Evolutionary conservation across 2,329 filamentous ascomycete species (phyloP).

Genomic region (Clarireedia hainanense): DNA sequence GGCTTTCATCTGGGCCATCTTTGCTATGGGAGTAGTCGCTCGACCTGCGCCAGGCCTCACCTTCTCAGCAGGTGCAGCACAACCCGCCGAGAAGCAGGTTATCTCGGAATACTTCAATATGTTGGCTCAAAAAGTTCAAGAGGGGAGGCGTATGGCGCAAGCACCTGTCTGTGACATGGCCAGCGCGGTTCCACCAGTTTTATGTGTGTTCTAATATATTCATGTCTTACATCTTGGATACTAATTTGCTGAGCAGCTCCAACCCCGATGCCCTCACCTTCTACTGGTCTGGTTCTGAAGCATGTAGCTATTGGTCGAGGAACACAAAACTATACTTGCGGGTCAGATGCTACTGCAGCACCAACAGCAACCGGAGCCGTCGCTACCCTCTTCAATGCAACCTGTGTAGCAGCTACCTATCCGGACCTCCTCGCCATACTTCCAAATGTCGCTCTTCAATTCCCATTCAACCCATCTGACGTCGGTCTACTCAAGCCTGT

Average conservation of each 20-base stretch:
- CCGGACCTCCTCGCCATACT: conserved; percentile 59
- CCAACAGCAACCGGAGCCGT: conserved; percentile 66
- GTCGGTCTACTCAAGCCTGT: conserved; percentile 42
- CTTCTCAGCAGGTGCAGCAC: conserved; percentile 16
- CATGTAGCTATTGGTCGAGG: conserved; percentile 84
- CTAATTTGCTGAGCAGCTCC: conserved; percentile 36
- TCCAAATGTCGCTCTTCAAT: conserved; percentile 60
- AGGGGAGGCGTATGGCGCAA: conserved; percentile 34
- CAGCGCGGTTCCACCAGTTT: conserved; percentile 41
- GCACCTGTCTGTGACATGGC: conserved; percentile 47
- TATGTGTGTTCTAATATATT: conserved; percentile 36
- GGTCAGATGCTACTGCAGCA: conserved; percentile 48
- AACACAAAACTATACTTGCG: conserved; percentile 91
- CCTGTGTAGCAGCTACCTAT: conserved; percentile 65
- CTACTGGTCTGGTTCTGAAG: conserved; percentile 53
- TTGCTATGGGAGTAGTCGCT: conserved; percentile 41
- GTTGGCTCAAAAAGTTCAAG: conserved; percentile 47
- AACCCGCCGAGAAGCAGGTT: conserved; percentile 27
- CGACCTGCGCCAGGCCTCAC: conserved; percentile 24
- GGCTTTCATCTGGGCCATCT: conserved; percentile 33
- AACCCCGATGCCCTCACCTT: conserved; percentile 51
- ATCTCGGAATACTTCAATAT: conserved; percentile 55
- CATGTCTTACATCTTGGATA: not conserved
- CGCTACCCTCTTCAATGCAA: conserved; percentile 81
- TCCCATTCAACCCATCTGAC: conserved; percentile 42